Base-by-base conservation (phyloP, 768 basidiomycete species). In the Boletus rufocinnamomeus region DNA sequence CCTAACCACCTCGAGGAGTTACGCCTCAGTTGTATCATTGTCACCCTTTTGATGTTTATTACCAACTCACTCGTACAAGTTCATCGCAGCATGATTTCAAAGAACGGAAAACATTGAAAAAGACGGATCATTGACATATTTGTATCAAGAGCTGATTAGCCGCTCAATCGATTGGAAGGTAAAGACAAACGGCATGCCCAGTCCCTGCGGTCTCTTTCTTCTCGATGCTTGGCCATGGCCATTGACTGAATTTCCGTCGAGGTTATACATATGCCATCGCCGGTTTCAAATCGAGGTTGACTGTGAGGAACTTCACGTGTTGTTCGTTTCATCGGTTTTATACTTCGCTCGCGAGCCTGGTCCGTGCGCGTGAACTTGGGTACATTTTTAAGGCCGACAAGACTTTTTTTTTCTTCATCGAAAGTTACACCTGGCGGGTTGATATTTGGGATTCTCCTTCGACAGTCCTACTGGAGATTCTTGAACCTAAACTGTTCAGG, bases 121-220 rank as follows among this genome's bases (percentile, higher is more conserved):
- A 25, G 43, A 27, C 11, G 27, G 17, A 57, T 17, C 6, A 59
- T 61, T 34, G 35, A 41, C 17, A 49, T 23, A 38, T 40, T 56
- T 71, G 82, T 87, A 74, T 72, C 84, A 80, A 76, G 76, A 79
- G 75, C 86, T 87, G 87, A 89, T 89, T 88, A 83, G 79, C 85
- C 87, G 78, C 78, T 69, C 74, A 68, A 78, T 77, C 84, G 73
- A 72, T 82, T 63, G 67, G 60, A 64, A 47, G 28, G 32, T 67
- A 59, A 67, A 67, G 79, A 80, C 70, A 76, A 79, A 82, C 80
- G 84, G 80, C 85, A 88, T 86, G 87, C 87, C 87, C 86, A 88
- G 86, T 74, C 77, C 76, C 66, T 79, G 82, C 59, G 58, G 57
- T 41, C 28, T 78, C 65, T 52, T 60, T 85, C 78, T 86, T 66